Conservation (phyloP, 805 yeast species). For the Metschnikowia cubensis region DNA sequence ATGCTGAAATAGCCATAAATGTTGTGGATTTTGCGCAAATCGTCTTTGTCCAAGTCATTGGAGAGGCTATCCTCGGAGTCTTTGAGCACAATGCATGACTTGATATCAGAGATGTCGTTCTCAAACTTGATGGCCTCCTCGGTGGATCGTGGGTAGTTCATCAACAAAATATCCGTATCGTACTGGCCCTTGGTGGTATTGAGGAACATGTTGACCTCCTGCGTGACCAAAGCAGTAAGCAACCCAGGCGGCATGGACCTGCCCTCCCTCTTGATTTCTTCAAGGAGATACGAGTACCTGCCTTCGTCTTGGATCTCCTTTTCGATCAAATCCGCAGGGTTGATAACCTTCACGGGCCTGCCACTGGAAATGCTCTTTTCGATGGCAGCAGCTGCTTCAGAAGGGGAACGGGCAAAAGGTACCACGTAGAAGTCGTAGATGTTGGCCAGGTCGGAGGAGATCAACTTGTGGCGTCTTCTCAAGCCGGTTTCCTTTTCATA, state of each 20-base stretch:
- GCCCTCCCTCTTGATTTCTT: slow-evolving; percentile 31
- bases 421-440: slow-evolving; percentile 41
- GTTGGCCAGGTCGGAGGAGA: slow-evolving; percentile 33
- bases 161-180: slow-evolving; percentile 46
- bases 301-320: slow-evolving; percentile 44
- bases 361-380: slow-evolving; percentile 13
- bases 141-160: slow-evolving; percentile 58
- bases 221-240: slow-evolving; percentile 46
- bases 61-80: slow-evolving; percentile 25
- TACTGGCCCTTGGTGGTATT: slow-evolving; percentile 37
- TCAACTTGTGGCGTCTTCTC: slow-evolving; percentile 45
- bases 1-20: slow-evolving; percentile 63
- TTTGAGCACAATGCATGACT: slow-evolving; percentile 33
- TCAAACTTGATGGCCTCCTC: slow-evolving; percentile 71
- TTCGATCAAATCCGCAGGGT: slow-evolving; percentile 48
- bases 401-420: slow-evolving; percentile 26
- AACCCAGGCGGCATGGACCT: slow-evolving; percentile 42
- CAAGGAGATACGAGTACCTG: slow-evolving; percentile 50
- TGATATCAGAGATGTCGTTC: slow-evolving; percentile 55
- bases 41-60: slow-evolving; percentile 17
- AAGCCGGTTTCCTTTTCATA: slow-evolving; percentile 49
- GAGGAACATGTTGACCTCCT: slow-evolving; percentile 30
- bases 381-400: slow-evolving; percentile 20
- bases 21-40: slow-evolving; percentile 34
- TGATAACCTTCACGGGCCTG: slow-evolving; percentile 39